Evolutionary conservation across 1,139 yeast species (phyloP).

Genomic region (Candida sojae): DNA sequence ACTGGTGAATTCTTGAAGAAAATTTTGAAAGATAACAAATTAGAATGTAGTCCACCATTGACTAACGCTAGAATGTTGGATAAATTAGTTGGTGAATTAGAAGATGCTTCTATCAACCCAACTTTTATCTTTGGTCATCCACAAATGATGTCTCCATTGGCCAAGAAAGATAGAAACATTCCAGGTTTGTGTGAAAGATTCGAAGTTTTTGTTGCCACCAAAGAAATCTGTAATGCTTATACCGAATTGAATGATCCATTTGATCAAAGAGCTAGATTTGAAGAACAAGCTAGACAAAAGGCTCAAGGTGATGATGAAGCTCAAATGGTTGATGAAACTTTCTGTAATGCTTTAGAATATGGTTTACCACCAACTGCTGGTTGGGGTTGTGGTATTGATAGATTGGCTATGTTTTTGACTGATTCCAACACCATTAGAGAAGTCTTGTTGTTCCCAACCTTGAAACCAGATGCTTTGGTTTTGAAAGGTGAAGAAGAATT

Average conservation of each 20-base stretch:
- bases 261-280: constrained; percentile 95
- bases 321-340: constrained; percentile 91
- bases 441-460: constrained; percentile 96
- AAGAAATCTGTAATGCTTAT: constrained; percentile 97
- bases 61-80: constrained; percentile 99
- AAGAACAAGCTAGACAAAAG: constrained; percentile 98
- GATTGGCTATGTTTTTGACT: constrained; percentile 97
- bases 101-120: constrained; percentile 93
- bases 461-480: constrained; percentile 78
- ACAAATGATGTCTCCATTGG: constrained; percentile 99
- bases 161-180: constrained; percentile 87
- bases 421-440: constrained; percentile 97
- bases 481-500: constrained; percentile 39
- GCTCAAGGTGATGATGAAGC: constrained; percentile 99
- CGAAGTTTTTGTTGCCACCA: constrained; percentile 97
- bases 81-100: constrained; percentile 92
- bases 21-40: constrained; percentile 72
- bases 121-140: constrained; percentile 99
- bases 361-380: constrained; percentile 99
- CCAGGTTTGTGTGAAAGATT: constrained; percentile 98
- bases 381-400: constrained; percentile 99
- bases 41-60: constrained; percentile 94
- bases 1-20: constrained; percentile 88
- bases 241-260: constrained; percentile 99
- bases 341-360: constrained; percentile 96